Base-by-base conservation (phyloP, 2,329 filamentous ascomycete genomes). In the Graphilbum fragrans region DNA sequence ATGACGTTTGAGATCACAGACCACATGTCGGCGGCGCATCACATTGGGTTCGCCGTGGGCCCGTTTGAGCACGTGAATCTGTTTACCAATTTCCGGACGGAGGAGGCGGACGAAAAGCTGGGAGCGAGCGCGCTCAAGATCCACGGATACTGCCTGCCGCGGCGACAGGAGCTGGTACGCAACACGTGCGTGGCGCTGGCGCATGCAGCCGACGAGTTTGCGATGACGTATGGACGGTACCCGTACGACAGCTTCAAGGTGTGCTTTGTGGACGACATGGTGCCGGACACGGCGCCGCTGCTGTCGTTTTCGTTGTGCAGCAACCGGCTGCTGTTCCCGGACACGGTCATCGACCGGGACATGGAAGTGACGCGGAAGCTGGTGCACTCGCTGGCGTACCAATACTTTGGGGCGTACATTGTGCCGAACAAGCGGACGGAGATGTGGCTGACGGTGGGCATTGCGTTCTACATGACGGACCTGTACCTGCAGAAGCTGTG, bases 361-460 rank as follows among this genome's bases (percentile, higher is more conserved):
- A 78, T 92, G 50, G 78, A 86, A 23, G 82, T 83, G 11, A 93
- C 86, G 4, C 75, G 87, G 46, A 79, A 76, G 41, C 65, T 98
- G 18, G 81, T 93, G 9, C 82, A 92, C 56, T 80, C 87, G 1
- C 67, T 96, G 37, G 86, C 92, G 11, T 85, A 80, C 45, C 92
- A 98, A 58, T 98, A 90, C 83, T 85, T 92, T 49, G 92, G 92
- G 16, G 82, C 98, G 48, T 88, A 88, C 55, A 84, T 98, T 50
- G 81, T 94, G 37, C 82, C 92, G 1, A 85, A 87, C 54, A 78
- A 82, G 33, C 76, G 80, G 17, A 71, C 72, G 39, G 92, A 98
- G 58, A 77, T 80, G 41, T 98, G 92, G 92, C 78, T 93, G 18
- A 81, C 90, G 12, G 74, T 92, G 41, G 93, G 90, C 14, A 82